phyloP scores from a whole-genome alignment of 257 asterid genomes.

The Nyctanthes arbortristis region DNA sequence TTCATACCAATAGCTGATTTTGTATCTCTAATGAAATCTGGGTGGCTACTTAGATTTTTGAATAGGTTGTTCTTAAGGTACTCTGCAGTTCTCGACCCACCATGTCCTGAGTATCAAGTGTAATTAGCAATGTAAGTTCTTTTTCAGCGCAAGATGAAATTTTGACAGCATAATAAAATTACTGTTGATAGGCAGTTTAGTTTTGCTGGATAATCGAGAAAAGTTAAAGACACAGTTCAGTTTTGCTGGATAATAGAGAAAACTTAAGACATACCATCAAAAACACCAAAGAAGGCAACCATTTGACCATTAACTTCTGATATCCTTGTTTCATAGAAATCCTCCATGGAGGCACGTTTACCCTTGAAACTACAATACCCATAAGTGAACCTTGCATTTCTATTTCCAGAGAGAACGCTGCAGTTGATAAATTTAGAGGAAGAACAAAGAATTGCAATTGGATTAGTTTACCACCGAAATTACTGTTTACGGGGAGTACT shows the following conservation, averaged over 20 bases:
- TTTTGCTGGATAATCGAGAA: too few relatives aligned
- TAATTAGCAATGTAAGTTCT: too few relatives aligned
- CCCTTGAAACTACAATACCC: constrained; percentile 82
- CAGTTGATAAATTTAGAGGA: background rate
- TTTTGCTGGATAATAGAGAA: background rate
- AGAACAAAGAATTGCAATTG: background rate
- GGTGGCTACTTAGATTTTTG: constrained; percentile 67
- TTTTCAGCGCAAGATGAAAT: too few relatives aligned
- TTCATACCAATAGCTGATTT: constrained; percentile 72
- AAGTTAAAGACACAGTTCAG: background rate
- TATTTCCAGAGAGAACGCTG: constrained; percentile 54
- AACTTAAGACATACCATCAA: constrained; percentile 47
- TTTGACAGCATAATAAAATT: too few relatives aligned
- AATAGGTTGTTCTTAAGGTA: constrained; percentile 77
- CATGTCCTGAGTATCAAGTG: constrained; percentile 59
- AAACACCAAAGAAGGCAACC: constrained; percentile 83
- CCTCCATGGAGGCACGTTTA: constrained; percentile 82
- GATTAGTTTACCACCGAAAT: constrained; percentile 5
- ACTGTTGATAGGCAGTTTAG: too few relatives aligned
- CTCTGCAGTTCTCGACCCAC: constrained; percentile 78
- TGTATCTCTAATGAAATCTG: constrained; percentile 61
- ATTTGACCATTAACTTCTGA: constrained; percentile 75
- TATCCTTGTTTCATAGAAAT: constrained; percentile 64
- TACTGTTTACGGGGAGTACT: constrained; percentile 1
- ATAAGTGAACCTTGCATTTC: constrained; percentile 55